These are phyloP conservation scores for Vitis rotundifolia DNA, from an alignment of 164 flowering plant genomes.

Conservation along the genomic window DNA sequence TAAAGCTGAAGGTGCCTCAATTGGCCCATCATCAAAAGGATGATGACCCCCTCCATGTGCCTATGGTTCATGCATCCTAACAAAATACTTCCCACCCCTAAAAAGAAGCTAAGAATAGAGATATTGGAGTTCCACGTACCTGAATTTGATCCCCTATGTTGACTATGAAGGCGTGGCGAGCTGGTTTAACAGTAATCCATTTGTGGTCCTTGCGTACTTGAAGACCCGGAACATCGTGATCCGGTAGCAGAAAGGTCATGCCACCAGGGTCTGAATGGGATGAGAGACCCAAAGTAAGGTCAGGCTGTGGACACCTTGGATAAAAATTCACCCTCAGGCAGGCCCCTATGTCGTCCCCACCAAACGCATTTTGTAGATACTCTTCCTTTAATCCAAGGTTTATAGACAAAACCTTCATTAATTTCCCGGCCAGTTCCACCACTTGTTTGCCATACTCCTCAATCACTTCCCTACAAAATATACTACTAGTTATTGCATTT, in stretches of 20 bases:
- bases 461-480: slow-evolving; percentile 51
- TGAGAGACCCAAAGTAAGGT: slow-evolving; percentile 73
- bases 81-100: not conserved
- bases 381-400: slow-evolving; percentile 59
- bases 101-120: too few relatives aligned
- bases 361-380: slow-evolving; percentile 56
- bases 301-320: slow-evolving; percentile 90
- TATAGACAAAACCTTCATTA: slow-evolving; percentile 54
- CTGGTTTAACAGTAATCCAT: slow-evolving; percentile 82
- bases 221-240: slow-evolving; percentile 65
- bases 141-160: slow-evolving; percentile 90
- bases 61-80: not conserved
- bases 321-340: slow-evolving; percentile 77
- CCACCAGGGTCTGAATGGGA: slow-evolving; percentile 96
- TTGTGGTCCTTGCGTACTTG: slow-evolving; percentile 53
- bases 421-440: slow-evolving; percentile 45
- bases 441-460: slow-evolving; percentile 60
- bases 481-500: too few relatives aligned
- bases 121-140: slow-evolving; percentile 31
- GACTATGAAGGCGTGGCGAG: slow-evolving; percentile 68
- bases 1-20: not conserved
- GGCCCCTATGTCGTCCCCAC: slow-evolving; percentile 69
- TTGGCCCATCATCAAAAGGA: not conserved
- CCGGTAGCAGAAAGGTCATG: slow-evolving; percentile 72
- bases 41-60: slow-evolving; percentile 23